Evolutionary conservation across 1,284 basidiomycete genomes (phyloP).

Genomic region (Trichosporon coremiiforme): DNA sequence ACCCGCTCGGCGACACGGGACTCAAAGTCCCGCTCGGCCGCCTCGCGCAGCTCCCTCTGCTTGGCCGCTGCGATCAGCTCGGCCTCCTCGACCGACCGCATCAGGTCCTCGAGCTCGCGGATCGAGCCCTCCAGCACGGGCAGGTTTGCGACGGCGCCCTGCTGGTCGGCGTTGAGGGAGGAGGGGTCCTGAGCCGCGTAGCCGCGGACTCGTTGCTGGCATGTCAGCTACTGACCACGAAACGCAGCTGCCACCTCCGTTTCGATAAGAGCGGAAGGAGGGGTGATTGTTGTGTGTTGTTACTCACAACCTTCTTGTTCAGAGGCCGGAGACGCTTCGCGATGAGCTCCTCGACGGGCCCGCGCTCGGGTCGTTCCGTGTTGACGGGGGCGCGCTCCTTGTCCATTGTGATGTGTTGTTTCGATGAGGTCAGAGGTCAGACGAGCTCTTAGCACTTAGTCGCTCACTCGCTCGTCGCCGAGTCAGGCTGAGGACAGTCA

Average conservation of each 20-base stretch:
- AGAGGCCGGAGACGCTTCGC: slow-evolving; percentile 72
- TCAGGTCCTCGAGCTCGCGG: slow-evolving; percentile 78
- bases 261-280: too few species aligned
- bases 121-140: slow-evolving; percentile 71
- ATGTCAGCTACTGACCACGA: slow-evolving; percentile 18
- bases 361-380: slow-evolving; percentile 34
- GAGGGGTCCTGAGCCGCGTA: slow-evolving; percentile 68
- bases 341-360: slow-evolving; percentile 73
- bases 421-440: slow-evolving; percentile 10
- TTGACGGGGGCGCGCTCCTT: slow-evolving; percentile 17
- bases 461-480: slow-evolving; percentile 11
- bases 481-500: not conserved
- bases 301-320: slow-evolving; percentile 78
- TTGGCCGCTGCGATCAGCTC: slow-evolving; percentile 41
- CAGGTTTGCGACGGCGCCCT: slow-evolving; percentile 67
- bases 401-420: not conserved
- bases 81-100: slow-evolving; percentile 67
- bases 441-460: not conserved
- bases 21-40: slow-evolving; percentile 28
- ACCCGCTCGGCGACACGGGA: slow-evolving; percentile 22
- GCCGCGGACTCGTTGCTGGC: slow-evolving; percentile 68
- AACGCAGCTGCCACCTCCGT: too few species aligned
- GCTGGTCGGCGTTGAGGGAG: slow-evolving; percentile 82
- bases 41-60: slow-evolving; percentile 37
- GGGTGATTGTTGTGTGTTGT: too few species aligned